phyloP scores from a whole-genome alignment of 129 eudicot genomes.

The Pseudognaphalium luteoalbum region DNA sequence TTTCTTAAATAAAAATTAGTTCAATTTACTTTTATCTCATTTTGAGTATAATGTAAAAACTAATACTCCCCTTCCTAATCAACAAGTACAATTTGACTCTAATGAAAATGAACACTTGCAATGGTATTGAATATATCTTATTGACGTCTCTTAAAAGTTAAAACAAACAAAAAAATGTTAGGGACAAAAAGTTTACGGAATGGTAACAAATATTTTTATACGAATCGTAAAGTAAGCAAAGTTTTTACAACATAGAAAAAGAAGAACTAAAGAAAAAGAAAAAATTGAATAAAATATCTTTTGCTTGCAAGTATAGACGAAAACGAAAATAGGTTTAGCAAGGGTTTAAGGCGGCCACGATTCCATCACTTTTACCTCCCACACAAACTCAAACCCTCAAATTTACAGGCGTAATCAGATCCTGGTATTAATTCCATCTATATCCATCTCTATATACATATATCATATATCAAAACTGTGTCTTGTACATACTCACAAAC shows the following conservation, averaged over 20 bases:
- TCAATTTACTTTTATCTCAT: too few relatives aligned
- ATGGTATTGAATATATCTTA: too few relatives aligned
- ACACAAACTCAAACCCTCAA: conserved; percentile 24
- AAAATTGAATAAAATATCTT: conserved; percentile 11
- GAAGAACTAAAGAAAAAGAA: neutral
- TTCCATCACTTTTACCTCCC: conserved; percentile 19
- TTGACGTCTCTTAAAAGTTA: too few relatives aligned
- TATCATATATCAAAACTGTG: neutral
- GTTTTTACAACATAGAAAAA: neutral
- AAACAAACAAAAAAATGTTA: too few relatives aligned
- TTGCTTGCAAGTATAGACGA: neutral
- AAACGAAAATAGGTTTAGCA: conserved; percentile 36
- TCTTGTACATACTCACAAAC: conserved; percentile 20
- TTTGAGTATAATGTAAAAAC: too few relatives aligned
- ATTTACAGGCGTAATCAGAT: neutral
- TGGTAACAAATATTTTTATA: too few relatives aligned
- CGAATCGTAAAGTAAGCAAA: neutral
- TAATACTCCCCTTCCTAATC: too few relatives aligned
- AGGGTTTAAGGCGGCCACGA: conserved; percentile 76
- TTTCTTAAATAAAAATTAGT: too few relatives aligned
- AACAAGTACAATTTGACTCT: too few relatives aligned
- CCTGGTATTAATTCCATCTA: conserved; percentile 11
- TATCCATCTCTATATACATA: conserved; percentile 3
- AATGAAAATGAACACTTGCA: too few relatives aligned
- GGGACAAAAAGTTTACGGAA: too few relatives aligned